Base-by-base conservation (phyloP, 768 basidiomycete genomes). In the Lactarius quietus region DNA sequence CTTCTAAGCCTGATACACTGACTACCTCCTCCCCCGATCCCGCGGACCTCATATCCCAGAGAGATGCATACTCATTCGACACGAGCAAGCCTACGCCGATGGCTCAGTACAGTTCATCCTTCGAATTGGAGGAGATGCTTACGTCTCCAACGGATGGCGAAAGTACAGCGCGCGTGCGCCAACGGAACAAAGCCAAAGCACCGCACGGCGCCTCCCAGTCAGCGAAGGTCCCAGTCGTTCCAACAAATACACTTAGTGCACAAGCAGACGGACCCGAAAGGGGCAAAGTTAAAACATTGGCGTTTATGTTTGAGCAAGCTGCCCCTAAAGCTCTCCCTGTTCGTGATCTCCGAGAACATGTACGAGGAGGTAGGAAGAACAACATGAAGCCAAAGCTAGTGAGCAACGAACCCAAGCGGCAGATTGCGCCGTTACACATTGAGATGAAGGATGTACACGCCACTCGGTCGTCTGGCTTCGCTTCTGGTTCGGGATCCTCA, bases 131-230 rank as follows among this genome's bases (percentile, higher is more conserved):
- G 31, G 56, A 45, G 38, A 36, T 15, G 29, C 38, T 6, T 31
- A 58, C 43, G 33, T 28, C 55, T 33, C 56, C 61, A 43, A 23
- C 52, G 51, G 65, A 66, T 23, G 65, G 65, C 31, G 48, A 52
- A 26, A 58, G 60, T 43, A 66, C 65, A 14, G 56, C 15, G 56
- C 65, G 61, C 18, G 1, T 66, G 65, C 65, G 65, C 56, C 53
- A 35, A 12, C 8, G 43, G 8, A 41, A 53, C 38, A 15, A 3
- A 26, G 3, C 29, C 12, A 56, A 18, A 18, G 6, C 28, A 33
- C 17, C 36, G 43, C 18, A 54, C 12, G 8, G 26, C 20, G 52
- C 36, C n/a, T 28, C 5, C 53, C 59, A 31, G 43, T 12, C 6
- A 15, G 17, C 20, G n/a, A 28, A 35, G 2, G 23, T n/a, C n/a